phyloP scores from a whole-genome alignment of 495 filamentous ascomycete genomes.

The Penicillium goetzii region DNA sequence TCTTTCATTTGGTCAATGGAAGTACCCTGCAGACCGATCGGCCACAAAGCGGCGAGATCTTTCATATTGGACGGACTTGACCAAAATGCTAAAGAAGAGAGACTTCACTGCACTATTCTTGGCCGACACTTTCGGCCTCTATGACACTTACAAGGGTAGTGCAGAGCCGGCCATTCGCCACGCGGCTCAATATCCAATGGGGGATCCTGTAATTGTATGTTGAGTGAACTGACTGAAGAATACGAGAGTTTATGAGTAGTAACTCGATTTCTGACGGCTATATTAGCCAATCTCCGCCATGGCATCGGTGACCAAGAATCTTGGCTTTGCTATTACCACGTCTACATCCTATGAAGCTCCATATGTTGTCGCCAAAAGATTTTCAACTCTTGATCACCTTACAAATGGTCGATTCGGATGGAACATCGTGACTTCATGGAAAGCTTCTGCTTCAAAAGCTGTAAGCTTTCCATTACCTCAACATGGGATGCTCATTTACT shows the following conservation, averaged over 20 bases:
- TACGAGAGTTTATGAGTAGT: not conserved
- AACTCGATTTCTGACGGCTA: not conserved
- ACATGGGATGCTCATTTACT: not conserved
- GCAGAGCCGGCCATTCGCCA: not conserved
- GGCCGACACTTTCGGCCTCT: not conserved
- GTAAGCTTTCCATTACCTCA: not conserved
- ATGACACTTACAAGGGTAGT: not conserved
- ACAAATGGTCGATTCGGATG: not conserved
- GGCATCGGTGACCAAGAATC: not conserved
- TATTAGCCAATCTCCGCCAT: not conserved
- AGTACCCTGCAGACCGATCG: conserved; percentile 13
- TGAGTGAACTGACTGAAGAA: not conserved
- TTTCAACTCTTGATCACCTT: not conserved
- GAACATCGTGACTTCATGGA: not conserved
- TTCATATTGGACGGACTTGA: not conserved
- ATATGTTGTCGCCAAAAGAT: not conserved
- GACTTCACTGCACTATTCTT: not conserved
- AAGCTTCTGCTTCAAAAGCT: not conserved
- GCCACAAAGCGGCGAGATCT: not conserved
- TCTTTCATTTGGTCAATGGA: conserved; percentile 28
- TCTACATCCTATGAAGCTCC: not conserved
- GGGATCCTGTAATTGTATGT: not conserved
- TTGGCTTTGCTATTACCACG: not conserved
- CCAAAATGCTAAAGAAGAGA: not conserved
- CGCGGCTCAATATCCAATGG: not conserved